phyloP scores from a whole-genome alignment of 768 basidiomycete species.

The Nevesoporus exiguus region DNA sequence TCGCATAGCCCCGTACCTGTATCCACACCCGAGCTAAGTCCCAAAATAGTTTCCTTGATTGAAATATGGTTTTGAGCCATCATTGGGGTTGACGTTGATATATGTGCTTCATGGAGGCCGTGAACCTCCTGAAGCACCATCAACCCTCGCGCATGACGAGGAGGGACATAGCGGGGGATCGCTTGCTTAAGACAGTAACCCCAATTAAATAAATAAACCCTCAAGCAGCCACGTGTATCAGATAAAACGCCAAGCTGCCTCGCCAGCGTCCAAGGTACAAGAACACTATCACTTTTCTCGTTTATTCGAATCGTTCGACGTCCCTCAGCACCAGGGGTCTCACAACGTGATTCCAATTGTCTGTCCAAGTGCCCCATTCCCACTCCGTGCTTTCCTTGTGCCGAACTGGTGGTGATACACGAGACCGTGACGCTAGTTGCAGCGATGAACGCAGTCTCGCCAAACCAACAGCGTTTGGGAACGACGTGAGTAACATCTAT shows the following conservation, averaged over 20 bases:
- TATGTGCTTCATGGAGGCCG: neutral
- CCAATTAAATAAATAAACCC: neutral
- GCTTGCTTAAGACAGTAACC: neutral
- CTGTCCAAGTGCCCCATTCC: conserved; percentile 77
- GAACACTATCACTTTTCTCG: neutral
- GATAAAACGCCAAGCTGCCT: neutral
- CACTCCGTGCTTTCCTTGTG: conserved; percentile 32
- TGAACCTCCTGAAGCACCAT: neutral
- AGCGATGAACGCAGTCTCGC: conserved; percentile 51
- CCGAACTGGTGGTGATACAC: conserved; percentile 16
- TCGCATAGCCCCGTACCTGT: too few relatives aligned
- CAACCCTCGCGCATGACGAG: neutral
- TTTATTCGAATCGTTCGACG: conserved; percentile 22
- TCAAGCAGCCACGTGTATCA: neutral
- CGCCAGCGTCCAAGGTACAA: neutral
- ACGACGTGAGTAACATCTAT: conserved; percentile 56
- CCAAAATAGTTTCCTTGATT: neutral
- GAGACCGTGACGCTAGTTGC: conserved; percentile 28
- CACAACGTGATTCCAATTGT: conserved; percentile 77
- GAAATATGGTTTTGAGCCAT: neutral
- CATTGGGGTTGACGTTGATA: neutral
- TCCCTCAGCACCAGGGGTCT: conserved; percentile 50
- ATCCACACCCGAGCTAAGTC: too few relatives aligned
- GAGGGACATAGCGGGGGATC: neutral
- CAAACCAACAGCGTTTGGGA: conserved; percentile 56